phyloP scores from a whole-genome alignment of 2,329 filamentous ascomycete species.

The Domatiomyces globalis region DNA sequence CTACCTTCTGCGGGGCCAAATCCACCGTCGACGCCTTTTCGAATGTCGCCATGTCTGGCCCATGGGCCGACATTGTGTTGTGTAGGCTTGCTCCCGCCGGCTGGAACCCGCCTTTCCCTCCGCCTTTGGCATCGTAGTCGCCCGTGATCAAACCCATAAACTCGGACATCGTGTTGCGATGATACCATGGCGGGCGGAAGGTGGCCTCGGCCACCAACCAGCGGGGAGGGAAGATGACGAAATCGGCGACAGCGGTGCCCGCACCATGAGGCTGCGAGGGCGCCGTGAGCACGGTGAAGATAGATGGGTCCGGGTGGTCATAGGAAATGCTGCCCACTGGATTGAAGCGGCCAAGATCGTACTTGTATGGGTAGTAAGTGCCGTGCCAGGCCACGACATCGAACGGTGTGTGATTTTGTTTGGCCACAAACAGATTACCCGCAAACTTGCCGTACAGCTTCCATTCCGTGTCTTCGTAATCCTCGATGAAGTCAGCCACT shows the following conservation, averaged over 20 bases:
- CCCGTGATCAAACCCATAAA: slow-evolving; percentile 52
- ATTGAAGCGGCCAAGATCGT: slow-evolving; percentile 65
- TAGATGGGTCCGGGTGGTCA: slow-evolving; percentile 65
- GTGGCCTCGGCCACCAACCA: slow-evolving; percentile 50
- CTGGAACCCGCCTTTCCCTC: slow-evolving; percentile 40
- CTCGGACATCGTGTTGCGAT: slow-evolving; percentile 51
- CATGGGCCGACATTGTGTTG: slow-evolving; percentile 59
- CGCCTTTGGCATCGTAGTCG: slow-evolving; percentile 46
- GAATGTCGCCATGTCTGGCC: slow-evolving; percentile 43
- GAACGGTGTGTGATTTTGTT: slow-evolving; percentile 58
- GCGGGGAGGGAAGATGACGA: slow-evolving; percentile 51
- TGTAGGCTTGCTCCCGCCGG: slow-evolving; percentile 51
- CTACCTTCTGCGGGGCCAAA: slow-evolving; percentile 42
- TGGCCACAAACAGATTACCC: slow-evolving; percentile 50
- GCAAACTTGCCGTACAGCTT: slow-evolving; percentile 52
- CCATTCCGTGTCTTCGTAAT: slow-evolving; percentile 35
- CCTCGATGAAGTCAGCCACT: slow-evolving; percentile 53
- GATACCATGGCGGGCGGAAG: slow-evolving; percentile 49
- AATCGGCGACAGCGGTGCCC: slow-evolving; percentile 51
- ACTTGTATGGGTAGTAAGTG: slow-evolving; percentile 68
- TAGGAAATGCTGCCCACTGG: slow-evolving; percentile 58
- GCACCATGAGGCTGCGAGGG: slow-evolving; percentile 37
- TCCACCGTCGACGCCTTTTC: slow-evolving; percentile 40
- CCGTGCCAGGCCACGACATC: slow-evolving; percentile 72
- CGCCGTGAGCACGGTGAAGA: slow-evolving; percentile 55